These are phyloP conservation scores for Pyrenochaeta sp. DNA, from an alignment of 2,329 filamentous ascomycete genomes.

Conservation along the genomic window DNA sequence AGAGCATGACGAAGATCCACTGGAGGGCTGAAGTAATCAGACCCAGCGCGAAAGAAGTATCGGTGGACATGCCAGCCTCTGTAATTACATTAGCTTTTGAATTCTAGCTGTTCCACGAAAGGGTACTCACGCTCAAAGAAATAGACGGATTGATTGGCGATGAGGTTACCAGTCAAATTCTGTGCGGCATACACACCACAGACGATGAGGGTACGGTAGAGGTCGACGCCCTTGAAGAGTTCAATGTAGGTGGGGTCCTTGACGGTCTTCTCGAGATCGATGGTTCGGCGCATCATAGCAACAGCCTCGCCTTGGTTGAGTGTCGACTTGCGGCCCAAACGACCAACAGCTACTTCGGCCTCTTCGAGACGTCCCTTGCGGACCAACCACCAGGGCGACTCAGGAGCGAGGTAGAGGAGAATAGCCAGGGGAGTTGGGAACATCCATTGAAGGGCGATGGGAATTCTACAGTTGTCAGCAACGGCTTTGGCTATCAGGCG, in stretches of 20 bases:
- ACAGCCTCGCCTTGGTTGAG: conserved; percentile 56
- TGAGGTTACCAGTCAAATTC: conserved; percentile 68
- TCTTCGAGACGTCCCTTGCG: conserved; percentile 52
- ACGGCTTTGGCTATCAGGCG: neutral
- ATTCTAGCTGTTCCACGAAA: conserved; percentile 24
- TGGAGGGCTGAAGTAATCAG: conserved; percentile 71
- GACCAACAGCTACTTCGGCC: conserved; percentile 57
- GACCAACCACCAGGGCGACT: conserved; percentile 61
- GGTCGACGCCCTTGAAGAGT: conserved; percentile 63
- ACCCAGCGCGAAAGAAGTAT: conserved; percentile 67
- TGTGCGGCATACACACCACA: conserved; percentile 66
- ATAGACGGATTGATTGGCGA: conserved; percentile 69
- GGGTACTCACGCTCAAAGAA: conserved; percentile 63
- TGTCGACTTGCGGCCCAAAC: conserved; percentile 57
- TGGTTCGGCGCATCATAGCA: conserved; percentile 66
- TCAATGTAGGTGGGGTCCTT: conserved; percentile 60
- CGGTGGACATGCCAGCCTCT: conserved; percentile 66
- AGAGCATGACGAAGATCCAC: conserved; percentile 69
- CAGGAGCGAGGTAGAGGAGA: conserved; percentile 58
- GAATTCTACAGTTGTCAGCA: conserved; percentile 29
- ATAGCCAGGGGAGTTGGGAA: conserved; percentile 54
- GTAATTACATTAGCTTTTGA: conserved; percentile 22
- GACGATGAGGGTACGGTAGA: conserved; percentile 62
- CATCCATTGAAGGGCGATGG: conserved; percentile 53
- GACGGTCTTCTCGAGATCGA: conserved; percentile 61